Percentiles rank a stretch among this genome's conserved stretches.
These are phyloP conservation scores for Phytophthora megakarya DNA, from an alignment of 352 stramenopile genomes.

Conservation along the genomic window DNA sequence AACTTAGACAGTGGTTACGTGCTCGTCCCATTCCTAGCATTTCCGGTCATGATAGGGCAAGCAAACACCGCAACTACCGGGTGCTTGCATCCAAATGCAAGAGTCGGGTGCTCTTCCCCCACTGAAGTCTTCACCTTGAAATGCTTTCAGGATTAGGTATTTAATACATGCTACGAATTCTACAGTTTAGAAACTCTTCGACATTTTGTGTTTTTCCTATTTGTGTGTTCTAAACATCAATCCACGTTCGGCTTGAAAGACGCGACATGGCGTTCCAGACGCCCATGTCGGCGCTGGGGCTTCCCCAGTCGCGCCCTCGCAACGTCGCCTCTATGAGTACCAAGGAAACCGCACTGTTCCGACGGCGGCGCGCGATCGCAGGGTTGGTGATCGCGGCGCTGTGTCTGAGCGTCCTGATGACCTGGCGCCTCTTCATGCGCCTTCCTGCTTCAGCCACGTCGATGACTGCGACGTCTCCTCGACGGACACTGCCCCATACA, in stretches of 20 bases:
- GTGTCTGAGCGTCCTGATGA: constrained; percentile 45
- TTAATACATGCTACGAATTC: too few relatives aligned
- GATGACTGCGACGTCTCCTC: constrained; percentile 21
- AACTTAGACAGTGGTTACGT: constrained; percentile 9
- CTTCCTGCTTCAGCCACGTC: constrained; percentile 31
- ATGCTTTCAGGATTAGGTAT: too few relatives aligned
- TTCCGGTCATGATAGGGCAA: too few relatives aligned
- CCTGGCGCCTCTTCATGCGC: constrained; percentile 45
- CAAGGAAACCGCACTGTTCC: constrained; percentile 28
- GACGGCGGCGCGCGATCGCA: constrained; percentile 20
- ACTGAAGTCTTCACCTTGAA: too few relatives aligned
- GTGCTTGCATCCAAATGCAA: too few relatives aligned
- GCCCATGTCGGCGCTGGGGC: constrained; percentile 56
- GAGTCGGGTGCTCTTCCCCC: too few relatives aligned
- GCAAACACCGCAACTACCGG: too few relatives aligned
- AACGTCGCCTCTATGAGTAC: not conserved
- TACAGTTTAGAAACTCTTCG: too few relatives aligned
- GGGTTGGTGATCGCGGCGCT: constrained; percentile 35
- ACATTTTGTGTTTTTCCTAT: too few relatives aligned
- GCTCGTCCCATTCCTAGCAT: not conserved
- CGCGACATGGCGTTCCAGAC: constrained; percentile 66
- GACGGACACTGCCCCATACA: constrained; percentile 34
- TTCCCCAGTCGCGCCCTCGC: constrained; percentile 48
- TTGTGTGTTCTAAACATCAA: too few relatives aligned
- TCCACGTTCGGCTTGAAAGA: too few relatives aligned